A percentile compares a stretch with the other conserved stretches of the same genome.
These are phyloP conservation scores for Fusarium bulbicola DNA, from an alignment of 2,329 filamentous ascomycete genomes.

Conservation along the genomic window DNA sequence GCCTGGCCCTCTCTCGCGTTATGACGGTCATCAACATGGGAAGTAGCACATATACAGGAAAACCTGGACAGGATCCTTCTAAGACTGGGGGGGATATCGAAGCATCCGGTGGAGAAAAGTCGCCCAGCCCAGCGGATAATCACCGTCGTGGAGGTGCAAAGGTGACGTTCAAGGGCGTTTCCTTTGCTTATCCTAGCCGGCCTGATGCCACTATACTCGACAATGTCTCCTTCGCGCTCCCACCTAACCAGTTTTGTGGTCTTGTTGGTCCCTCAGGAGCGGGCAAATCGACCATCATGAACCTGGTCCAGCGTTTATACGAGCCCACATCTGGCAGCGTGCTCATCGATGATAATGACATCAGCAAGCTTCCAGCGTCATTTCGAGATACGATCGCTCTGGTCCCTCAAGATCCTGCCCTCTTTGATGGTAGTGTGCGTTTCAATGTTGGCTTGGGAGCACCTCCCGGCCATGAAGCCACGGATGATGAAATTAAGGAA, in stretches of 20 bases:
- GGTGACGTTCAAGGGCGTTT: constrained; percentile 65
- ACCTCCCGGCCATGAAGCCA: constrained; percentile 62
- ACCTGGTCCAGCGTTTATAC: constrained; percentile 62
- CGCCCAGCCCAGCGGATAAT: constrained; percentile 26
- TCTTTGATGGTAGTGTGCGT: constrained; percentile 65
- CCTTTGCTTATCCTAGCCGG: constrained; percentile 72
- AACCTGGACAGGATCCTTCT: constrained; percentile 9
- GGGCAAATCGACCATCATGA: constrained; percentile 73
- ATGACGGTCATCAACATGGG: background rate
- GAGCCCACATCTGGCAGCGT: constrained; percentile 51
- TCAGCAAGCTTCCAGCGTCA: constrained; percentile 49
- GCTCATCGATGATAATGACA: constrained; percentile 55
- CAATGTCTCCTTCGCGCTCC: constrained; percentile 63
- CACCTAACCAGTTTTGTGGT: constrained; percentile 67
- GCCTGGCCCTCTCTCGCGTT: background rate
- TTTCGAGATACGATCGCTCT: constrained; percentile 64
- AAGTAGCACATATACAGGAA: constrained; percentile 12
- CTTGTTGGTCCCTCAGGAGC: constrained; percentile 72
- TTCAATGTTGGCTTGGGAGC: constrained; percentile 66
- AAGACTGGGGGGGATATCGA: constrained; percentile 49
- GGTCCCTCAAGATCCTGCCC: constrained; percentile 64
- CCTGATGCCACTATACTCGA: constrained; percentile 66
- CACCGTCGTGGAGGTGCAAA: constrained; percentile 48
- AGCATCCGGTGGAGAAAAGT: constrained; percentile 44
- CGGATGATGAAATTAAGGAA: constrained; percentile 69